phyloP scores from a whole-genome alignment of 352 stramenopile species.

The Lagenidium giganteum region DNA sequence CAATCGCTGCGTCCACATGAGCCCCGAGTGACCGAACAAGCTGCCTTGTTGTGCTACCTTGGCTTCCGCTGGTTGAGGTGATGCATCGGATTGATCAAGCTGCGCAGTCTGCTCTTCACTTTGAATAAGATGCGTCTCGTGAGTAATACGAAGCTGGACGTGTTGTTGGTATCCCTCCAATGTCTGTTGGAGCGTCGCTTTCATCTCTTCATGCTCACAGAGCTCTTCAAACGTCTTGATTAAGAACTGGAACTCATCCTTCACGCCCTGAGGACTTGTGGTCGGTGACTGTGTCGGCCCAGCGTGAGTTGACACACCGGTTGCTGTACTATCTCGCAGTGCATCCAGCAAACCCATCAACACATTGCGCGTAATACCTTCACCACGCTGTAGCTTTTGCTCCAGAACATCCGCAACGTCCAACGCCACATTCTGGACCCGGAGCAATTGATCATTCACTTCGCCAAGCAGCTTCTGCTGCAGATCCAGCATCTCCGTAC shows the following conservation, averaged over 20 bases:
- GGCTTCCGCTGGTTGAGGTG: neutral
- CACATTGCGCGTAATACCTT: slow-evolving; percentile 11
- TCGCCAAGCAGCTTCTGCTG: too few species aligned
- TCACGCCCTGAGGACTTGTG: slow-evolving; percentile 12
- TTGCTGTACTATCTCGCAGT: slow-evolving; percentile 32
- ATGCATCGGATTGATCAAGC: slow-evolving; percentile 4
- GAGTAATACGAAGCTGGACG: slow-evolving; percentile 7
- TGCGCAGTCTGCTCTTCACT: slow-evolving; percentile 3
- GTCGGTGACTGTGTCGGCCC: slow-evolving; percentile 1
- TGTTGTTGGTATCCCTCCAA: slow-evolving; percentile 31
- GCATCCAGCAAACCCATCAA: slow-evolving; percentile 43
- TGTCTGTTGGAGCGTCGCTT: slow-evolving; percentile 34
- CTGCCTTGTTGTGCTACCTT: slow-evolving; percentile 10
- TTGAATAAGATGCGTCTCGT: slow-evolving; percentile 16
- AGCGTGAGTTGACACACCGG: neutral
- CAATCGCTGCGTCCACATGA: slow-evolving; percentile 34
- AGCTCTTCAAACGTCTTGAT: slow-evolving; percentile 66
- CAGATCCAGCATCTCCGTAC: slow-evolving; percentile 14
- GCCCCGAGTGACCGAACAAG: slow-evolving; percentile 16
- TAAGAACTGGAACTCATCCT: slow-evolving; percentile 68
- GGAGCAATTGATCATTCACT: too few species aligned
- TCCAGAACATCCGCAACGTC: slow-evolving; percentile 49
- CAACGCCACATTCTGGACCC: slow-evolving; percentile 34
- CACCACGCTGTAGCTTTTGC: slow-evolving; percentile 33
- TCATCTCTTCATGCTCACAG: slow-evolving; percentile 43